phyloP scores from a whole-genome alignment of 768 basidiomycete genomes.

The Dendrothele bispora region DNA sequence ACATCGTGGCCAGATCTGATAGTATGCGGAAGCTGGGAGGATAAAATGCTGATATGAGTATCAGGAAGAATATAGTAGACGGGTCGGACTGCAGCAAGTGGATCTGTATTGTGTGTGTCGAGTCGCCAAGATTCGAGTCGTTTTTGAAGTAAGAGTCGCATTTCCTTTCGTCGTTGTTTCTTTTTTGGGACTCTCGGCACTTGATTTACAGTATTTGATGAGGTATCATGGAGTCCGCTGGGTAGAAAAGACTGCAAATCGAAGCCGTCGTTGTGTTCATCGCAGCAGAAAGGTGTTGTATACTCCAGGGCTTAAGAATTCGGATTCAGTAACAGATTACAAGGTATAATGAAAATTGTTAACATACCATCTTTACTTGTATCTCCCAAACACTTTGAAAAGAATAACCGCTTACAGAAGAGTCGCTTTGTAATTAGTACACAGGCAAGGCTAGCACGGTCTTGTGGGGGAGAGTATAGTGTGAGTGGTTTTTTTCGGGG shows the following conservation, averaged over 20 bases:
- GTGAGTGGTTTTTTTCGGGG: background rate
- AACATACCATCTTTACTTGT: background rate
- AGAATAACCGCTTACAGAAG: background rate
- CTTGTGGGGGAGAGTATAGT: background rate
- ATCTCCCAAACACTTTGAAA: background rate
- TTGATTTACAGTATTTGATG: background rate
- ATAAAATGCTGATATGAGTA: too few relatives aligned
- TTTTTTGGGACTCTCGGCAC: constrained; percentile 1
- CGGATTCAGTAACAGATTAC: background rate
- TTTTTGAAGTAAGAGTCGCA: too few relatives aligned
- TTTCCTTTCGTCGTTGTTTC: too few relatives aligned
- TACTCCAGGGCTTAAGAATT: background rate
- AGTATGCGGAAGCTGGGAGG: too few relatives aligned
- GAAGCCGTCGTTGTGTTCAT: background rate
- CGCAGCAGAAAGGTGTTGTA: background rate
- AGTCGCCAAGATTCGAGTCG: too few relatives aligned
- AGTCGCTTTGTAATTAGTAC: background rate
- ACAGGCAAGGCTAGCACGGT: background rate
- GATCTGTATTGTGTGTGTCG: too few relatives aligned
- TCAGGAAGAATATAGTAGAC: too few relatives aligned
- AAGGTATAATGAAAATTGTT: background rate
- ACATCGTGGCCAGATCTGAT: too few relatives aligned
- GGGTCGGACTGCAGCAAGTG: too few relatives aligned
- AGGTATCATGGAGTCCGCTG: background rate
- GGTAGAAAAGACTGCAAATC: background rate